Base-by-base conservation (phyloP, 2,329 filamentous ascomycete species). In the Stagonosporopsis cucurbitacearum region DNA sequence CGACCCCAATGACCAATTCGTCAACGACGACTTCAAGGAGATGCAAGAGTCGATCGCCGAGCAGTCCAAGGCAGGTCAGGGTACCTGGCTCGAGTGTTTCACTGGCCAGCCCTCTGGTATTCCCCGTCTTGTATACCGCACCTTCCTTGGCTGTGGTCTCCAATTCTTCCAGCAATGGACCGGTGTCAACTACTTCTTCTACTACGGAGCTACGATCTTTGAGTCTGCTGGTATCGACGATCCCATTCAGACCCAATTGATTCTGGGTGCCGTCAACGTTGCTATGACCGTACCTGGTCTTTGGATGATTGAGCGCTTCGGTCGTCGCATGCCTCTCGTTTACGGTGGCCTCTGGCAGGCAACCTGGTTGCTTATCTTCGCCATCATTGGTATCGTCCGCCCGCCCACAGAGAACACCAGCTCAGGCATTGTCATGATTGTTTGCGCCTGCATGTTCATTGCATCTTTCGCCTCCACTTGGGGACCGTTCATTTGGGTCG, bases 381-480 rank as follows among this genome's bases (percentile, higher is more conserved):
- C 69, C 22, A 59, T 71, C 35, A 65, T 70, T 15, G 70, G 70
- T 39, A 64, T 87, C 84, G 67, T 67, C 4, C 60, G 65, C 20
- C 70, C 67, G 5, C 70, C 70, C 2, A 69, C 62, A 4, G 66
- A 74, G n/a, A 45, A 72, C 51, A 43, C 74, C 9, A 72, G 77
- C 0, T 80, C 85, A 12, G 88, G 88, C 11, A 84, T 86, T 6
- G 82, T 87, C 57, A 87, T 91, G 83, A 90, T 92, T 62, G 85
- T 89, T 9, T 85, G 88, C 50, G 86, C 88, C 2, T 90, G 86
- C 74, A 84, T 91, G 79, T 92, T 91, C 75, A 91, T 92, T 52
- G 83, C 86, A 44, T 87, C 84, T 1, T 92, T 90, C 63, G 88
- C 88, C 23, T 78, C 79, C 40, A 89, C 87, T 2, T 91, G 69